phyloP scores from a whole-genome alignment of 345 rosid genomes.

The Streptanthus diversifolius region DNA sequence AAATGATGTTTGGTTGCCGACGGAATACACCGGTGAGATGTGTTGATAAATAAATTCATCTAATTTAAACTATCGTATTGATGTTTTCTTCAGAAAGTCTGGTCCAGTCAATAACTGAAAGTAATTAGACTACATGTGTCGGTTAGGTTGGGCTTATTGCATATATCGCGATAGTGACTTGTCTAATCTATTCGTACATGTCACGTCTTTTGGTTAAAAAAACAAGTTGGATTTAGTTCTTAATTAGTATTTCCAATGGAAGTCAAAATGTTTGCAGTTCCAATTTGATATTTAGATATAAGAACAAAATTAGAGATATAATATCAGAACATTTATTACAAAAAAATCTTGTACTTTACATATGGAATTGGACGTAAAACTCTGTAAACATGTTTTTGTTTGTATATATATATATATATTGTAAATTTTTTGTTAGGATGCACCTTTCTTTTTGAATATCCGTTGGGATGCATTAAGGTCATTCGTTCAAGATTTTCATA shows the following conservation, averaged over 20 bases:
- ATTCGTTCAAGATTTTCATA: not conserved
- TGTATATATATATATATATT: too few species aligned
- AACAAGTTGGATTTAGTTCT: not conserved
- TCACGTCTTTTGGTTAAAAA: conserved; percentile 8
- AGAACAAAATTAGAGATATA: not conserved
- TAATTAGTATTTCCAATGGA: not conserved
- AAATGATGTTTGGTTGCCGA: conserved; percentile 1
- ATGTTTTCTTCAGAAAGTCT: not conserved
- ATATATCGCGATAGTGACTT: not conserved
- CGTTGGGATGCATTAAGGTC: too few species aligned
- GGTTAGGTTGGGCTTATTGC: not conserved
- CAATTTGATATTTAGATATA: not conserved
- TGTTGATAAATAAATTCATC: not conserved
- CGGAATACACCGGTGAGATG: not conserved
- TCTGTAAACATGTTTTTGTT: too few species aligned
- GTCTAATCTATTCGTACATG: conserved; percentile 1
- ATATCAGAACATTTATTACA: too few species aligned
- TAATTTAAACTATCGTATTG: not conserved
- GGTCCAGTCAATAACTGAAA: not conserved
- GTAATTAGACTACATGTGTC: not conserved
- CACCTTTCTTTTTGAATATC: too few species aligned
- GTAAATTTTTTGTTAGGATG: too few species aligned
- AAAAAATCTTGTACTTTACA: too few species aligned
- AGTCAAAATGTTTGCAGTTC: not conserved
- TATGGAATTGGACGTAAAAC: too few species aligned